A percentile compares a stretch with the other conserved stretches of the same genome.
Evolutionary conservation across 805 yeast species (phyloP).

Genomic region (Metschnikowia similis): DNA sequence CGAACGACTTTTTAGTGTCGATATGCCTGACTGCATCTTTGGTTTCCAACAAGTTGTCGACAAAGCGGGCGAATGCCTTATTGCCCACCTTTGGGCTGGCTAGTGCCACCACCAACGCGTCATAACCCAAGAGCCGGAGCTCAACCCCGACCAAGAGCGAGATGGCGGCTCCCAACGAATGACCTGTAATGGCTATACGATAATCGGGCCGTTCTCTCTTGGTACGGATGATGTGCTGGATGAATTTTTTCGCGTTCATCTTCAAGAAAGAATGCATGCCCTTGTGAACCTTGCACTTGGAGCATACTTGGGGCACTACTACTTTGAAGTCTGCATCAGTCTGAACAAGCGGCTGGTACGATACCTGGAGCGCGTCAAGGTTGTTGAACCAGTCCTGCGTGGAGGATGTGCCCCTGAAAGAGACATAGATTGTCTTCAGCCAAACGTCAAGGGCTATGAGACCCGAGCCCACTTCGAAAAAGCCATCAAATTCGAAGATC

Average conservation of each 20-base stretch:
- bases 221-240: constrained; percentile 31
- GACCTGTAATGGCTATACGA: constrained; percentile 57
- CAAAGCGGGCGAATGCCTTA: constrained; percentile 43
- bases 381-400: constrained; percentile 61
- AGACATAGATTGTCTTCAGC: constrained; percentile 41
- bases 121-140: constrained; percentile 47
- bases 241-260: constrained; percentile 33
- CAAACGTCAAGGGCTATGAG: constrained; percentile 47
- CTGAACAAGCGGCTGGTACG: constrained; percentile 44
- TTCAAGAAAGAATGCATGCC: constrained; percentile 55
- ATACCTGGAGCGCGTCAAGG: constrained; percentile 43
- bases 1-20: constrained; percentile 18
- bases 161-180: constrained; percentile 73
- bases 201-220: constrained; percentile 43
- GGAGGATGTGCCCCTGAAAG: constrained; percentile 62
- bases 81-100: constrained; percentile 70
- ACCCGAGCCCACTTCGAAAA: constrained; percentile 52
- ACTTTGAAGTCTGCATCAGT: constrained; percentile 6
- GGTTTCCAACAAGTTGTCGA: constrained; percentile 47
- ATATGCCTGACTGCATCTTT: constrained; percentile 21
- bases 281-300: constrained; percentile 54
- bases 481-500: constrained; percentile 38
- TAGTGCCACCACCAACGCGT: constrained; percentile 53
- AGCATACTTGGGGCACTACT: constrained; percentile 31
- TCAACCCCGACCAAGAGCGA: constrained; percentile 63